phyloP scores from a whole-genome alignment of 1,284 basidiomycete species.

The Cutaneotrichosporon cyanovorans region DNA sequence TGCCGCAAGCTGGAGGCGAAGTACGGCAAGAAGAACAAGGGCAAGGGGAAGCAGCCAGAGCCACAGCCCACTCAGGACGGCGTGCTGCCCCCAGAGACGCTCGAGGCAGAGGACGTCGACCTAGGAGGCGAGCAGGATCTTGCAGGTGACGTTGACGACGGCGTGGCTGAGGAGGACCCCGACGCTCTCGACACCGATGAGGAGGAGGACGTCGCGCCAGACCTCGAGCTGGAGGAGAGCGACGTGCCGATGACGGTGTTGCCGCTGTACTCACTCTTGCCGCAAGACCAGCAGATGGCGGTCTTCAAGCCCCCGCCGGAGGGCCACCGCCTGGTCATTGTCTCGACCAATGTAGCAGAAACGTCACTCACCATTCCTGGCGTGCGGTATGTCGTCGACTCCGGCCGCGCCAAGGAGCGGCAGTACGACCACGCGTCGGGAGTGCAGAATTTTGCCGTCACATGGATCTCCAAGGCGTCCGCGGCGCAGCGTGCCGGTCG shows the following conservation, averaged over 20 bases:
- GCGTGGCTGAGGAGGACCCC: constrained; percentile 42
- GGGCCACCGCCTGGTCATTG: constrained; percentile 60
- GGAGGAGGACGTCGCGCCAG: constrained; percentile 44
- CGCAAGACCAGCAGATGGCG: constrained; percentile 65
- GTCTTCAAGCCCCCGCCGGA: constrained; percentile 62
- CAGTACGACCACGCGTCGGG: constrained; percentile 57
- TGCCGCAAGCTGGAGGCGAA: constrained; percentile 66
- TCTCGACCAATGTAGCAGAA: constrained; percentile 71
- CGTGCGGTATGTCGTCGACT: constrained; percentile 68
- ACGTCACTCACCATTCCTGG: constrained; percentile 71
- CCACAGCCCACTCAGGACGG: constrained; percentile 5
- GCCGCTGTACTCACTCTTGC: constrained; percentile 64
- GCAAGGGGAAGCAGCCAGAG: constrained; percentile 1
- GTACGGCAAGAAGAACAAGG: constrained; percentile 57
- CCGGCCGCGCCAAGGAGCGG: constrained; percentile 71
- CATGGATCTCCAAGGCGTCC: constrained; percentile 69
- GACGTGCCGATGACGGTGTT: constrained; percentile 61
- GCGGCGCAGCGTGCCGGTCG: constrained; percentile 65
- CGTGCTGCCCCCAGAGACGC: constrained; percentile 27
- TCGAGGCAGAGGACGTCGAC: constrained; percentile 47
- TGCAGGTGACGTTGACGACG: constrained; percentile 49
- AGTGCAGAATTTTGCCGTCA: constrained; percentile 63
- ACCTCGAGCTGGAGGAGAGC: constrained; percentile 45
- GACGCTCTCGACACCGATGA: constrained; percentile 47
- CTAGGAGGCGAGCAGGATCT: constrained; percentile 45